Evolutionary conservation across 2,329 filamentous ascomycete genomes (phyloP).

Genomic region (Pseudocercospora vitis): DNA sequence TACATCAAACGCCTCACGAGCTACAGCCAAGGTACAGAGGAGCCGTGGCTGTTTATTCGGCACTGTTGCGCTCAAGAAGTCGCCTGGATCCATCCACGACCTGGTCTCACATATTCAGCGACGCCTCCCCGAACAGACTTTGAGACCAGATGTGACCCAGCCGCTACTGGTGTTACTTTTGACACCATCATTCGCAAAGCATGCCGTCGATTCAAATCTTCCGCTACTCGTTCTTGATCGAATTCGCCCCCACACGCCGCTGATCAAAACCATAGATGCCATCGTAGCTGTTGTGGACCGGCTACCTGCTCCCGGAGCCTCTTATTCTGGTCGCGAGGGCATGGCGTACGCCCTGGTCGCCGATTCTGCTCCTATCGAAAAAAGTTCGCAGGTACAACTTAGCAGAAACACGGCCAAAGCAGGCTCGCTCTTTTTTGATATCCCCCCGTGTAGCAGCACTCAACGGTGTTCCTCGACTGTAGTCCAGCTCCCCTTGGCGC

Average conservation of each 20-base stretch:
- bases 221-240: conserved; percentile 24
- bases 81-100: conserved; percentile 19
- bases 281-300: conserved; percentile 36
- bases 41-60: conserved; percentile 18
- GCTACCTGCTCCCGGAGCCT: conserved; percentile 22
- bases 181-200: conserved; percentile 29
- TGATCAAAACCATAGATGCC: conserved; percentile 25
- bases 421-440: conserved; percentile 31
- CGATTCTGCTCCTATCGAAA: conserved; percentile 14
- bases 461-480: conserved; percentile 4
- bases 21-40: neutral
- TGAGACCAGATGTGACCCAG: conserved; percentile 7
- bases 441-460: conserved; percentile 9
- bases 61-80: conserved; percentile 13
- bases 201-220: conserved; percentile 27
- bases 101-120: no score
- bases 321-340: conserved; percentile 29
- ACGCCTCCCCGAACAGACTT: no score
- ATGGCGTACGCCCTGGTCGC: conserved; percentile 32
- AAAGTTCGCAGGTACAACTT: conserved; percentile 16
- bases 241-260: conserved; percentile 13
- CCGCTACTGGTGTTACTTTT: conserved; percentile 27
- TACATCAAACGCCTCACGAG: neutral
- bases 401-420: conserved; percentile 30
- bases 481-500: conserved; percentile 64